Evolutionary conservation across 2,329 filamentous ascomycete species (phyloP), one percentile per base, ranked within the genome.

Genomic region (Uncinocarpus reesii): DNA sequence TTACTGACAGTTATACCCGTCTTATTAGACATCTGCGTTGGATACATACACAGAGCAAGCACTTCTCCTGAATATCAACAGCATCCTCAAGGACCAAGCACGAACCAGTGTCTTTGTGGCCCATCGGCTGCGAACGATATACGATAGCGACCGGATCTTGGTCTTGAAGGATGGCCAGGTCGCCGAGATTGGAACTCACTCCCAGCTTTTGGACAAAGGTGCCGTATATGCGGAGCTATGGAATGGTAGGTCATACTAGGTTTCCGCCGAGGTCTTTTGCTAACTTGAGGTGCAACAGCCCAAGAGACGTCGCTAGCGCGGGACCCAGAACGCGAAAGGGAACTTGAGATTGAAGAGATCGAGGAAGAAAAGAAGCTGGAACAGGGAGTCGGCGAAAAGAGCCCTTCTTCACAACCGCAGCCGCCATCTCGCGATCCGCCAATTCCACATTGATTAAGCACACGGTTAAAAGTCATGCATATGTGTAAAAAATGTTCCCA

Each of bases 81-180:
- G 83, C 56, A 92, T 96, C 46, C 71, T 96, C 47, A 84, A 83
- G 57, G 89, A 95, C 60, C 95, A 94, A 70, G 73, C 74, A 2
- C 78, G 89, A 49, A 96, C 92, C 0, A 95, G 88, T 56, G 86
- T 98, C 1, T 96, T 96, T 62, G 84, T 98, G 4, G 92, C 92
- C 5, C 92, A 96, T 65, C 78, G 92, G 15, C 70, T 98, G 51
- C 79, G 90, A 45, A 96, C 92, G 0, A 95, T 98, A 55, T 94
- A 86, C 60, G 92, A 96, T 60, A 86, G 86, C 32, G 85, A 96
- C 66, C 71, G 89, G 58, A 96, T 96, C 57, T 89, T 96, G 58
- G 92, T 96, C 31, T 70, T 96, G 49, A 83, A 82, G 62, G 81
- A 85, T 52, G 92, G 92, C 0, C 73, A 72, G 11, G 88, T 96